Evolutionary conservation across 257 asterid species (phyloP).

Genomic region (Catharanthus roseus): DNA sequence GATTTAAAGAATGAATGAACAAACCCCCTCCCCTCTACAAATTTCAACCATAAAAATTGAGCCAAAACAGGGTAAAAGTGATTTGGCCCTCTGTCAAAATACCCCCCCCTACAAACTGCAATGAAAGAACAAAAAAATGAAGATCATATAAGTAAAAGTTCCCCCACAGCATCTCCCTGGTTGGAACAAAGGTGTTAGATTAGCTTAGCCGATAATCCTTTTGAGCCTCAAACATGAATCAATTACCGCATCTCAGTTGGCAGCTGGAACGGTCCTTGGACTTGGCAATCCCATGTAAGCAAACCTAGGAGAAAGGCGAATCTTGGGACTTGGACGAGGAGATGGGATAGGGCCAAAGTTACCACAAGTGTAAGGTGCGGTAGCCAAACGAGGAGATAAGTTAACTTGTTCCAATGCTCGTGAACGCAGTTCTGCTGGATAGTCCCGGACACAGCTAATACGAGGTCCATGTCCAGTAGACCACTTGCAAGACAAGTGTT

Average conservation of each 20-base stretch:
- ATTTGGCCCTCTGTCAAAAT: slow-evolving; percentile 35
- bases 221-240: too few relatives aligned
- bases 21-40: slow-evolving; percentile 20
- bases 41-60: slow-evolving; percentile 14
- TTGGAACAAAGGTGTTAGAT: slow-evolving; percentile 16
- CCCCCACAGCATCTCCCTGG: background rate
- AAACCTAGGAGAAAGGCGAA: slow-evolving; percentile 76
- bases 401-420: slow-evolving; percentile 90
- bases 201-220: slow-evolving; percentile 9
- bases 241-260: slow-evolving; percentile 26
- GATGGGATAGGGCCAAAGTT: slow-evolving; percentile 87
- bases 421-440: slow-evolving; percentile 69
- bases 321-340: slow-evolving; percentile 86
- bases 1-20: slow-evolving; percentile 10
- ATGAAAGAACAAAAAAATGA: slow-evolving; percentile 36
- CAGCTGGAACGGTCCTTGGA: slow-evolving; percentile 65
- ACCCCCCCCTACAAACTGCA: slow-evolving; percentile 24
- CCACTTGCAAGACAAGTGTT: slow-evolving; percentile 81
- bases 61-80: slow-evolving; percentile 36
- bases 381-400: slow-evolving; percentile 70
- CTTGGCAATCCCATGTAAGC: slow-evolving; percentile 86
- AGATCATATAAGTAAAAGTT: too few relatives aligned
- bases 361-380: slow-evolving; percentile 25
- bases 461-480: slow-evolving; percentile 86
- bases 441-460: slow-evolving; percentile 85